These are phyloP conservation scores for Coemansia erecta DNA, from an alignment of 192 early-diverging fungal genomes.

Conservation along the genomic window DNA sequence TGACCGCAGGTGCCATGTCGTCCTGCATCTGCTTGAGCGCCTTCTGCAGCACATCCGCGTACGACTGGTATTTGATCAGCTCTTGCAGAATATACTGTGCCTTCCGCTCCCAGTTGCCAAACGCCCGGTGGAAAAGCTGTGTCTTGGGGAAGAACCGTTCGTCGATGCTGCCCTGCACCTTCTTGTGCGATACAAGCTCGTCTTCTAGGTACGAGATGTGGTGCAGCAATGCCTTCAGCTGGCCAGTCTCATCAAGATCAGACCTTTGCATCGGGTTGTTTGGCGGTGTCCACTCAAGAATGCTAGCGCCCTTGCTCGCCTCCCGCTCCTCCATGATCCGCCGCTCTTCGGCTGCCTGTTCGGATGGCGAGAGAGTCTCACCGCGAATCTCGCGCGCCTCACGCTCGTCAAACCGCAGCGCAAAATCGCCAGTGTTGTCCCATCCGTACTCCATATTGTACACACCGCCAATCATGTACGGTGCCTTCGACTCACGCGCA, in stretches of 20 bases:
- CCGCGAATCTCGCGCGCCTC: slow-evolving; percentile 43
- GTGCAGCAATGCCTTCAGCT: slow-evolving; percentile 64
- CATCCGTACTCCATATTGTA: slow-evolving; percentile 95
- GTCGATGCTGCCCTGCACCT: slow-evolving; percentile 54
- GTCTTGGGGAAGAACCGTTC: slow-evolving; percentile 60
- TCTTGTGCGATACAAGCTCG: slow-evolving; percentile 70
- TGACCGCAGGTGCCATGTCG: slow-evolving; percentile 27
- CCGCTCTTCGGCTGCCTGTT: slow-evolving; percentile 38
- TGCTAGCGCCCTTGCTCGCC: slow-evolving; percentile 31
- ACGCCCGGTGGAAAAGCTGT: slow-evolving; percentile 61
- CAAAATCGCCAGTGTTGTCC: slow-evolving; percentile 60
- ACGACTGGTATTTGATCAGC: slow-evolving; percentile 81
- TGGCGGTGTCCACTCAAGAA: slow-evolving; percentile 54
- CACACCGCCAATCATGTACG: slow-evolving; percentile 76
- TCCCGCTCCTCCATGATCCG: slow-evolving; percentile 45
- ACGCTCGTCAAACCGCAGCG: slow-evolving; percentile 46
- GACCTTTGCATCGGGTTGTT: slow-evolving; percentile 55
- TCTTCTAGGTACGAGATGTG: slow-evolving; percentile 62
- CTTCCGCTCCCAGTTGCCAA: slow-evolving; percentile 78
- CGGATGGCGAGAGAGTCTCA: slow-evolving; percentile 25
- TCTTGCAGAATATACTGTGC: slow-evolving; percentile 76
- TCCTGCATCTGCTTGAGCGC: slow-evolving; percentile 57
- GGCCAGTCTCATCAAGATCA: slow-evolving; percentile 52
- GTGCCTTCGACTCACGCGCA: slow-evolving; percentile 84
- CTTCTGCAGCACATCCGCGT: slow-evolving; percentile 70